Base-by-base conservation (phyloP, 495 filamentous ascomycete species). In the Annulohypoxylon moriforme region DNA sequence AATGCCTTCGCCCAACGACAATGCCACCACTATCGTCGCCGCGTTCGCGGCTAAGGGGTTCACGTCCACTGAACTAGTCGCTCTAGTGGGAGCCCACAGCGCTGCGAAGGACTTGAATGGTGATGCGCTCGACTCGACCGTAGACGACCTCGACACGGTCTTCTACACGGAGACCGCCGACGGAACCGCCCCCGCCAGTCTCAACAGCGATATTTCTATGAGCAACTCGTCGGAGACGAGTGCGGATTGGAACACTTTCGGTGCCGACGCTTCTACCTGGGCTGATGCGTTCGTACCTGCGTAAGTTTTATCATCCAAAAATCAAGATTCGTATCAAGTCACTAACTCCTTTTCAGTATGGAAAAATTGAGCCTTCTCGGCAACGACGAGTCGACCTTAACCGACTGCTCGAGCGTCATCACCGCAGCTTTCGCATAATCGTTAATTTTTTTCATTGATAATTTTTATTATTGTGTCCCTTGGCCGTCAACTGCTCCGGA, bases 21-120 rank as follows among this genome's bases (percentile, higher is more conserved):
- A 66, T 20, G 75, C 75, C 4, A n/a, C 69, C 1, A 33, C 67
- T 5, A 65, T 75, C 8, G 60, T 75, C 25, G 14, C 40, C 31
- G 25, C 60, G 8, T 77, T 77, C 22, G 63, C 63, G 25, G 75
- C 68, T 1, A 77, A 71, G 57, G 72, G 72, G 10, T 77, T 77
- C 60, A 59, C 72, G 2, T 34, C 60, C 13, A 64, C 62, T 2
- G 75, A 77, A 29, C 20, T 77, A 2, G 67, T 77, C 13, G 72
- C 75, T 10, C 72, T 77, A 10, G 53, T 77, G 0, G 75, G 72
- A 25, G 44, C 72, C 8, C 75, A 77, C 27, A 72, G 68, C 22
- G 50, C 67, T 6, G 71, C 67, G 5, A 74, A 70, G 44, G 71
- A 74, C 25, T 34, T 62, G 9, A 56, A 49, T 16, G 71, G 71